phyloP scores from a whole-genome alignment of 2,329 filamentous ascomycete genomes.

The Rutstroemia sydowiana region DNA sequence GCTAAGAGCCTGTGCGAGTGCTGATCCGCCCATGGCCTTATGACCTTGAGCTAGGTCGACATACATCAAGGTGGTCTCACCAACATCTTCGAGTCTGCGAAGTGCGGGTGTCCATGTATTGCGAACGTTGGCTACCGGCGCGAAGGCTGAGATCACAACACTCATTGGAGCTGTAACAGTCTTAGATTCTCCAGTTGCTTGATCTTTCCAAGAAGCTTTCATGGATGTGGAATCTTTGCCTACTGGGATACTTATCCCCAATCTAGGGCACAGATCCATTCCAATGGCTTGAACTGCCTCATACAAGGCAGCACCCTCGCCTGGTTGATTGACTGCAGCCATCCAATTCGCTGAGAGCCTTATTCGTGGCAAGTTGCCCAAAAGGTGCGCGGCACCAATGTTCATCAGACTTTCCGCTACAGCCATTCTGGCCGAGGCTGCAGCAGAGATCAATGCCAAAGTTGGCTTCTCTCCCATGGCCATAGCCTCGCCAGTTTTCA shows the following conservation, averaged over 20 bases:
- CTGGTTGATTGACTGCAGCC: conserved; percentile 89
- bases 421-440: conserved; percentile 90
- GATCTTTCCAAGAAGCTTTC: conserved; percentile 92
- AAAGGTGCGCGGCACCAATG: conserved; percentile 68
- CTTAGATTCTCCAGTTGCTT: conserved; percentile 56
- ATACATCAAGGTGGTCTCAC: conserved; percentile 80
- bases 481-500: conserved; percentile 89
- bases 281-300: conserved; percentile 91
- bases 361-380: conserved; percentile 56
- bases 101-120: conserved; percentile 94
- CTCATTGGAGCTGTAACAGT: conserved; percentile 91
- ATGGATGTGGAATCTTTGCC: conserved; percentile 98
- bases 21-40: conserved; percentile 81
- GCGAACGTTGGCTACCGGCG: conserved; percentile 70
- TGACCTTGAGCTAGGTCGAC: conserved; percentile 81
- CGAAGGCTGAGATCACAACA: conserved; percentile 84
- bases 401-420: conserved; percentile 93
- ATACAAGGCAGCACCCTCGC: conserved; percentile 86
- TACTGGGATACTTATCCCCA: conserved; percentile 91
- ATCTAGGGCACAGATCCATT: conserved; percentile 80
- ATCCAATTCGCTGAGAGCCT: conserved; percentile 98
- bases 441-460: conserved; percentile 80
- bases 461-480: conserved; percentile 91
- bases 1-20: conserved; percentile 81
- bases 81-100: conserved; percentile 74